phyloP scores from a whole-genome alignment of 2,329 filamentous ascomycete species.

The Fusarium nelsonii region DNA sequence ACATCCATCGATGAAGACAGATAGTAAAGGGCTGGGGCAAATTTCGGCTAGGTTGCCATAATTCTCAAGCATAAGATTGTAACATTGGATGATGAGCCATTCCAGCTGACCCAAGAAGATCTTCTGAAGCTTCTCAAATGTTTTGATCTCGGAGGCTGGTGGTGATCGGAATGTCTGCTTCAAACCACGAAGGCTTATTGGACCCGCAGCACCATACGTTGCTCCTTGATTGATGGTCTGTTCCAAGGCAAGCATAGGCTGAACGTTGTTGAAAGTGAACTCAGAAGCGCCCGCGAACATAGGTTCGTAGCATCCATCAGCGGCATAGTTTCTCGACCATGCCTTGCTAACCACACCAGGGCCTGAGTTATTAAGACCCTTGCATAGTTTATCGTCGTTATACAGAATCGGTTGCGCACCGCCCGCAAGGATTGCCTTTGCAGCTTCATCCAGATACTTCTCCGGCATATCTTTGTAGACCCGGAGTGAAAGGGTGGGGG shows the following conservation, averaged over 20 bases:
- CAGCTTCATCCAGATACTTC: neutral
- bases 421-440: neutral
- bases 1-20: neutral
- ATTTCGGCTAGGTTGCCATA: neutral
- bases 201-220: neutral
- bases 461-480: neutral
- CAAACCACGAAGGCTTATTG: neutral
- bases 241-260: neutral
- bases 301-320: neutral
- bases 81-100: neutral
- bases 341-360: neutral
- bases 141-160: neutral
- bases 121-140: neutral
- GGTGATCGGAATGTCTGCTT: neutral
- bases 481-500: neutral
- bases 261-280: neutral
- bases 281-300: neutral
- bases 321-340: neutral
- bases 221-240: neutral
- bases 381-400: neutral
- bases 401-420: neutral
- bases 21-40: neutral
- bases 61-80: neutral
- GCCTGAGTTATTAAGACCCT: neutral
- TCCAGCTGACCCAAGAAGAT: neutral